Base-by-base conservation (phyloP, 441 rosid species). In the Aquilaria agallochum region DNA sequence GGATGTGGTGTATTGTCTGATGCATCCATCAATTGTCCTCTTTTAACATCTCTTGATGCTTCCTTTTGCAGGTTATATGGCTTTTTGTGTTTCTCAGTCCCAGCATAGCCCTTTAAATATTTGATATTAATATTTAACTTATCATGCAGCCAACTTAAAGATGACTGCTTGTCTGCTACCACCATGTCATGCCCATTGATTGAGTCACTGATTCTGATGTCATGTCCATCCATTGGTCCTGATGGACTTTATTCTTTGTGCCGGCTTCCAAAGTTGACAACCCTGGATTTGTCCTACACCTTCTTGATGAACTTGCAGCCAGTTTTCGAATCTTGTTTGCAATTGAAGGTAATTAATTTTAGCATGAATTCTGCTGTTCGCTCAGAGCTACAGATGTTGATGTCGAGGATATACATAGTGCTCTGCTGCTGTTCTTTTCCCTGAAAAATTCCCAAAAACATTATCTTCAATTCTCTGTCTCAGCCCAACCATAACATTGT, bases 1-100 rank as follows among this genome's bases (percentile, higher is more conserved):
- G 98, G 97, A 68, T 95, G 97, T 59, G 99, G 98, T 72, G 93
- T 80, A 13, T 73, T 92, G 66, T 87, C 97, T 46, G 88, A 88
- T 66, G 98, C 91, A 67, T 80, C 83, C 60, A 88, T 95, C 63
- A 70, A 84, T 48, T 92, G 98, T 66, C 98, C 98, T 63, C 87
- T 74, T 46, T 76, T 92, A 54, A 88, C 83, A 62, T 87, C 99
- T 62, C 82, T 95, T 62, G 99, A 95, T 78, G 96, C 98, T 67
- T 95, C 99, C 50, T 95, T 95, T 78, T 92, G 99, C 94, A 67
- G 98, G 99, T 92, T 58, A 60, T 31, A 34, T 62, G 51, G 44
- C 58, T n/a, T 72, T 56, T 42, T 5, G n/a, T 62, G 54, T 9
- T 58, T 32, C 68, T 56, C 51, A 60, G 47, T 33, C 8, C 42